phyloP scores from a whole-genome alignment of 2,329 filamentous ascomycete genomes.

The Xylariaceae sp. region DNA sequence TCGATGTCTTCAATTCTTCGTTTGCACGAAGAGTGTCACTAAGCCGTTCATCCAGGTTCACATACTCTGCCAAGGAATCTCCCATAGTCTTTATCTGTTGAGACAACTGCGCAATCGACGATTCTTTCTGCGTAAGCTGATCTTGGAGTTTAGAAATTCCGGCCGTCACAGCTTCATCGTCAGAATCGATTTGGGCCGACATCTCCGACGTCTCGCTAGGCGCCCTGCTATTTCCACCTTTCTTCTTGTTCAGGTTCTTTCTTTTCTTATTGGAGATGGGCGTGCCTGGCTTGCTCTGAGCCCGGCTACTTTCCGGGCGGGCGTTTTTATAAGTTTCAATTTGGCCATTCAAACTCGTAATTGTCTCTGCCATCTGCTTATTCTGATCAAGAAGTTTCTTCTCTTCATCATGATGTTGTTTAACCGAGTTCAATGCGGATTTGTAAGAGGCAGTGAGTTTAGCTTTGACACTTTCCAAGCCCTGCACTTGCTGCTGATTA shows the following conservation, averaged over 20 bases:
- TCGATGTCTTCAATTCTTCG: constrained; percentile 73
- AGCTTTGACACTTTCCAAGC: constrained; percentile 31
- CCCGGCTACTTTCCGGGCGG: background rate
- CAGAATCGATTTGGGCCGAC: constrained; percentile 28
- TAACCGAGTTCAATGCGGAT: background rate
- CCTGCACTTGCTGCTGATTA: constrained; percentile 40
- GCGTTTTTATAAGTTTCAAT: constrained; percentile 33
- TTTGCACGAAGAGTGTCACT: constrained; percentile 75
- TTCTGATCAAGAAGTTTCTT: constrained; percentile 25
- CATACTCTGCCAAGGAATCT: constrained; percentile 77
- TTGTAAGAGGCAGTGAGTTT: constrained; percentile 9
- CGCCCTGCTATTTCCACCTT: constrained; percentile 51
- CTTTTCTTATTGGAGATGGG: constrained; percentile 68
- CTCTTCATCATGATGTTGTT: constrained; percentile 17
- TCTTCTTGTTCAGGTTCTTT: constrained; percentile 90
- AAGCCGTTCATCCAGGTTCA: constrained; percentile 73
- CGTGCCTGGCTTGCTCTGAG: background rate
- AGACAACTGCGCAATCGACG: constrained; percentile 64
- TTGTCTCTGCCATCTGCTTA: constrained; percentile 35
- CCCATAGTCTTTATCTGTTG: constrained; percentile 70
- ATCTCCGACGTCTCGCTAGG: constrained; percentile 35
- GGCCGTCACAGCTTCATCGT: constrained; percentile 38
- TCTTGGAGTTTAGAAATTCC: constrained; percentile 48
- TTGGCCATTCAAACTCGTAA: constrained; percentile 41
- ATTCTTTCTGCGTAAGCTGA: constrained; percentile 59